phyloP scores from a whole-genome alignment of 1,139 yeast genomes.

The Kodamaea plutei region DNA sequence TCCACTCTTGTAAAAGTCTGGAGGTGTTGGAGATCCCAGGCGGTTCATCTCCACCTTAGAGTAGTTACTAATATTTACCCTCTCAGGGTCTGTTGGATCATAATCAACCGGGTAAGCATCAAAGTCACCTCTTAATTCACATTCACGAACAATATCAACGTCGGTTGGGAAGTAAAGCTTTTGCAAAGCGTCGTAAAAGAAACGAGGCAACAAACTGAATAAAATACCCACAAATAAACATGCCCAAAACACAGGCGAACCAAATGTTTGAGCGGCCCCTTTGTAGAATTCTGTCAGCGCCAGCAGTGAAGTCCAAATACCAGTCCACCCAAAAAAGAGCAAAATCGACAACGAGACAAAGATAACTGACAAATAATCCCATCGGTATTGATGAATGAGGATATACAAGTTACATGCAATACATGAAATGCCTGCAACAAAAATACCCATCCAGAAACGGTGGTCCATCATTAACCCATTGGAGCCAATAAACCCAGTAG shows the following conservation, averaged over 20 bases:
- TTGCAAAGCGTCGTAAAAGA: constrained; percentile 58
- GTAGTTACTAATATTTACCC: constrained; percentile 35
- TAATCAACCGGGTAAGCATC: constrained; percentile 53
- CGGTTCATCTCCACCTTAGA: constrained; percentile 9
- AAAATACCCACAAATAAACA: constrained; percentile 68
- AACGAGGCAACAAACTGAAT: constrained; percentile 74
- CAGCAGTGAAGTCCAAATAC: constrained; percentile 68
- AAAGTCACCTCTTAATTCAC: constrained; percentile 56
- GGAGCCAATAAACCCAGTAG: constrained; percentile 50
- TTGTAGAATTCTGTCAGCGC: constrained; percentile 69
- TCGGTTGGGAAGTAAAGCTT: constrained; percentile 70
- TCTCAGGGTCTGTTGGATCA: constrained; percentile 61
- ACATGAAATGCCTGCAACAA: constrained; percentile 75
- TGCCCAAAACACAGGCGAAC: constrained; percentile 77
- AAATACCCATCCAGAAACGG: constrained; percentile 80
- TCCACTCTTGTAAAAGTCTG: constrained; percentile 4
- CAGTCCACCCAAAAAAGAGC: constrained; percentile 81
- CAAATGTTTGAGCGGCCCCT: constrained; percentile 72
- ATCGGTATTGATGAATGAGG: constrained; percentile 76
- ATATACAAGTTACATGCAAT: constrained; percentile 78
- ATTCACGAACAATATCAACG: constrained; percentile 82
- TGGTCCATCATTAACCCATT: constrained; percentile 73
- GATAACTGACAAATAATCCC: constrained; percentile 85
- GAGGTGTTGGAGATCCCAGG: constrained; percentile 3
- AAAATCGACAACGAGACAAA: constrained; percentile 63